A percentile compares a stretch with the other conserved stretches of the same genome.
These are phyloP conservation scores for Madurella fahalii DNA, from an alignment of 2,329 filamentous ascomycete species.

Conservation along the genomic window DNA sequence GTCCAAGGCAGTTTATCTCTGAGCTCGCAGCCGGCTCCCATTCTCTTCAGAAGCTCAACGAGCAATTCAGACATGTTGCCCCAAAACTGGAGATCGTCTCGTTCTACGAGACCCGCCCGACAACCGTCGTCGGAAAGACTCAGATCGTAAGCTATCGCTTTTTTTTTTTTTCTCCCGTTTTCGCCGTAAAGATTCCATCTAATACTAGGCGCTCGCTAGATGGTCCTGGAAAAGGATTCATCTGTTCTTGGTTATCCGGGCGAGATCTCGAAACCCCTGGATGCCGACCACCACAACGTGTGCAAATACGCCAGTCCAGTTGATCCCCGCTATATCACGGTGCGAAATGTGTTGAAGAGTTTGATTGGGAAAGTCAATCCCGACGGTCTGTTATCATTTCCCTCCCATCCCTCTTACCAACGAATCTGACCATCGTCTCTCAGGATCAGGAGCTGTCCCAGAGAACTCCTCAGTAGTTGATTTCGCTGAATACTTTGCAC, in stretches of 20 bases:
- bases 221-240: constrained; percentile 33
- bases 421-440: too few relatives aligned
- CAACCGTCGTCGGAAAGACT: constrained; percentile 1
- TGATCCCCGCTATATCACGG: constrained; percentile 37
- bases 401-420: neutral
- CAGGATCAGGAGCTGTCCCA: too few relatives aligned
- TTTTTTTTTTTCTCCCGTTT: neutral
- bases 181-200: neutral
- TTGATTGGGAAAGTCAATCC: constrained; percentile 7
- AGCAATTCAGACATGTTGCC: constrained; percentile 29
- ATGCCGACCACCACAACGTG: constrained; percentile 40
- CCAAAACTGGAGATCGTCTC: constrained; percentile 26
- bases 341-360: constrained; percentile 30
- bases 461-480: neutral
- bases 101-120: constrained; percentile 28
- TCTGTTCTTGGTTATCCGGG: constrained; percentile 39
- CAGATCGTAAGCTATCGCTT: constrained; percentile 1
- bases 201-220: neutral
- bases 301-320: constrained; percentile 37
- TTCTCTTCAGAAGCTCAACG: constrained; percentile 26
- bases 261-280: constrained; percentile 36
- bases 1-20: constrained; percentile 28
- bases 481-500: neutral
- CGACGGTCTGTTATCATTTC: neutral
- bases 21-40: constrained; percentile 27